Evolutionary conservation across 495 filamentous ascomycete species (phyloP).

Genomic region (Hyaloscypha finlandica): DNA sequence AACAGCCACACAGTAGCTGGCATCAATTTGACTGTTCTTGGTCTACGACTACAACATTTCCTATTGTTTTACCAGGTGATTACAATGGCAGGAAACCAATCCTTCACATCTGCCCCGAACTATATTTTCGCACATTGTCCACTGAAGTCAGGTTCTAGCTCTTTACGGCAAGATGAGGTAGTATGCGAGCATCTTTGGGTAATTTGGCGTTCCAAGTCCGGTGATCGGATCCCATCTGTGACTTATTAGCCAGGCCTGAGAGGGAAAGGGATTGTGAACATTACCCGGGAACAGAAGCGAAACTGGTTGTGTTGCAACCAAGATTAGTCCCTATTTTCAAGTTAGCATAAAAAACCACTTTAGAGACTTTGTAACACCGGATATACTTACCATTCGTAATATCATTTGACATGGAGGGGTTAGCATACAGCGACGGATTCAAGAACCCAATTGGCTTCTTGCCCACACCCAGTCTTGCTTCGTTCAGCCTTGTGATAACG

Average conservation of each 20-base stretch:
- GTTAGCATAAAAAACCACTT: not conserved
- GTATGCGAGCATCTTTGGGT: slow-evolving; percentile 46
- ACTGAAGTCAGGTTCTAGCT: no score
- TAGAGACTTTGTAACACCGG: not conserved
- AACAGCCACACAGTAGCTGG: no score
- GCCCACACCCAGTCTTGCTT: slow-evolving; percentile 56
- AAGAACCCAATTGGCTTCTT: slow-evolving; percentile 62
- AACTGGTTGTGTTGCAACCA: slow-evolving; percentile 51
- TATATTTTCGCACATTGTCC: no score
- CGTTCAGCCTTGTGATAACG: slow-evolving; percentile 62
- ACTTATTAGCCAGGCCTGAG: not conserved
- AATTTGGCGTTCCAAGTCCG: slow-evolving; percentile 57
- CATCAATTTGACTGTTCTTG: no score
- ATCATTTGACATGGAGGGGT: slow-evolving; percentile 50
- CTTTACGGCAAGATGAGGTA: slow-evolving; percentile 32
- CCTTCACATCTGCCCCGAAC: no score
- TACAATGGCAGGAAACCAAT: no score
- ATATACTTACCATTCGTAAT: slow-evolving; percentile 39
- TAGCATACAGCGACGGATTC: slow-evolving; percentile 59
- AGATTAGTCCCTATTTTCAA: slow-evolving; percentile 36
- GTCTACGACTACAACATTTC: no score
- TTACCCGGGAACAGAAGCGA: slow-evolving; percentile 56
- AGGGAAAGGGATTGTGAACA: not conserved
- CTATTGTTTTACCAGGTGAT: no score
- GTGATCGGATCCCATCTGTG: slow-evolving; percentile 49